Evolutionary conservation across 2,329 filamentous ascomycete genomes (phyloP).

Genomic region (Sporothrix schenckii): DNA sequence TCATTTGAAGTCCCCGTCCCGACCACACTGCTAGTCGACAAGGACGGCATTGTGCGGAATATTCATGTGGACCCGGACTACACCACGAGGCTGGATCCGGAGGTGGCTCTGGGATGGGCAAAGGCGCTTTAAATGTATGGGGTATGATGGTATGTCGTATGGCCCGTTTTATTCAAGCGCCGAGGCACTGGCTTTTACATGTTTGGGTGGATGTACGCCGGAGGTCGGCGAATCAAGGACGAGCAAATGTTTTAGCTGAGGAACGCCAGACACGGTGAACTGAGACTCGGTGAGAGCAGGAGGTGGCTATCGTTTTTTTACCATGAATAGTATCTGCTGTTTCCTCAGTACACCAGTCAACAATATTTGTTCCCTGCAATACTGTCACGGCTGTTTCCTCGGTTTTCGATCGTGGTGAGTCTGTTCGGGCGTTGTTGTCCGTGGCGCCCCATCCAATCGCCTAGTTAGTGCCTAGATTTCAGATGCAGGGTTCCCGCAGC

Average conservation of each 20-base stretch:
- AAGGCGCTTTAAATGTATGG: slow-evolving; percentile 36
- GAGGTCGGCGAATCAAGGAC: neutral
- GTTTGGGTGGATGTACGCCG: slow-evolving; percentile 19
- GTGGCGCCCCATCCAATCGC: neutral
- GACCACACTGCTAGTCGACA: slow-evolving; percentile 46
- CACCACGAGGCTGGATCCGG: slow-evolving; percentile 45
- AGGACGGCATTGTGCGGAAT: slow-evolving; percentile 44
- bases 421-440: neutral
- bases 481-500: neutral
- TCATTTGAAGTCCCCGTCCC: slow-evolving; percentile 47
- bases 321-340: neutral
- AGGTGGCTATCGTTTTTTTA: neutral
- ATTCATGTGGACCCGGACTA: slow-evolving; percentile 46
- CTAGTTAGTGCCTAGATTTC: neutral
- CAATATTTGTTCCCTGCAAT: neutral
- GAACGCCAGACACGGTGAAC: neutral
- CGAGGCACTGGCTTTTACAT: neutral
- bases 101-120: slow-evolving; percentile 43
- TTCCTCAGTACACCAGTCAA: neutral
- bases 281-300: neutral
- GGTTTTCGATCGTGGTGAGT: no score
- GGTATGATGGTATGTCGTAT: no score
- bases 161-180: no score
- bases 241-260: neutral
- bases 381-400: neutral